phyloP scores from a whole-genome alignment of 345 rosid species.

The Sapria himalayana region DNA sequence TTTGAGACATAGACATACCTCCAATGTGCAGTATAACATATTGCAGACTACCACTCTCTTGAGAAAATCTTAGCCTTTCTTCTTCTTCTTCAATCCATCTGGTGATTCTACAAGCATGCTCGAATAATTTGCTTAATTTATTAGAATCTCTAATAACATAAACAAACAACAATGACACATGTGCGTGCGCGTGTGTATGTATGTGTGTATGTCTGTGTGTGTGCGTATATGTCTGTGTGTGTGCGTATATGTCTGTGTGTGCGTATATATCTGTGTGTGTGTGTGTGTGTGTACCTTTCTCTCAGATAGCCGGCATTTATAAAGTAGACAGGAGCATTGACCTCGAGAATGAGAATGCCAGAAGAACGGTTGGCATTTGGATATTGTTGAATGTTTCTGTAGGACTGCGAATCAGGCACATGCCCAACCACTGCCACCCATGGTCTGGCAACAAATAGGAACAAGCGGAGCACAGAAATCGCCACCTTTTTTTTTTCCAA shows the following conservation, averaged over 20 bases:
- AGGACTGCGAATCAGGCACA: conserved; percentile 34
- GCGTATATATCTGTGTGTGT: too few relatives aligned
- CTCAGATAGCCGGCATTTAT: conserved; percentile 67
- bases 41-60: conserved; percentile 30
- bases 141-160: not conserved
- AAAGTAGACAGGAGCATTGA: conserved; percentile 75
- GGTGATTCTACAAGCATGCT: conserved; percentile 20
- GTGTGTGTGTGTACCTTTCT: conserved; percentile 31
- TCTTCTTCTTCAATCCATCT: conserved; percentile 83
- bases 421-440: conserved; percentile 44
- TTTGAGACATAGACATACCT: too few relatives aligned
- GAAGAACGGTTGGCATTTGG: conserved; percentile 28
- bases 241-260: too few relatives aligned
- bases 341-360: conserved; percentile 44
- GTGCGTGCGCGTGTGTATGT: too few relatives aligned
- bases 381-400: conserved; percentile 56
- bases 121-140: not conserved
- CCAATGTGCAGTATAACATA: conserved; percentile 55
- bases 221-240: too few relatives aligned
- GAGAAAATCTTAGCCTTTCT: conserved; percentile 29
- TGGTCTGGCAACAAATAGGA: conserved; percentile 77
- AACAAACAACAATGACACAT: not conserved
- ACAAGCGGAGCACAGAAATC: conserved; percentile 42
- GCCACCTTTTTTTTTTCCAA: conserved; percentile 21
- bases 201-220: too few relatives aligned